Evolutionary conservation across 306 rosid genomes (phyloP).

Genomic region (Prunus salicina): DNA sequence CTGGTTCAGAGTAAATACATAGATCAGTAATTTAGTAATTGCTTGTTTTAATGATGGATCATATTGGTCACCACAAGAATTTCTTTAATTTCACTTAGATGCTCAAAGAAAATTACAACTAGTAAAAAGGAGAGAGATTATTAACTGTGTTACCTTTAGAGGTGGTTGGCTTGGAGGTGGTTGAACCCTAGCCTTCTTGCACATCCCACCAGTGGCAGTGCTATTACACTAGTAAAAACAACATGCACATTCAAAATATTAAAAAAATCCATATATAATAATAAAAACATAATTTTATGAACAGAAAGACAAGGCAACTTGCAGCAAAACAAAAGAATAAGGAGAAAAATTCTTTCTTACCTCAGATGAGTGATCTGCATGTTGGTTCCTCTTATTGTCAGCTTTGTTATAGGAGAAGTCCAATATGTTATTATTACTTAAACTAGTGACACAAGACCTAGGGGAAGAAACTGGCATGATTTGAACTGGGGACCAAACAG

Average conservation of each 20-base stretch:
- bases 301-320: not conserved
- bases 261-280: not conserved
- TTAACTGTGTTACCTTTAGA: constrained; percentile 45
- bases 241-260: not conserved
- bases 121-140: not conserved
- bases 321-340: not conserved
- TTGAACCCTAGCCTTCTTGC: constrained; percentile 77
- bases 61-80: not conserved
- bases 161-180: constrained; percentile 72
- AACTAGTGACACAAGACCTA: constrained; percentile 46
- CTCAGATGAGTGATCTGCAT: constrained; percentile 50
- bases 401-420: constrained; percentile 59
- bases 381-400: constrained; percentile 35
- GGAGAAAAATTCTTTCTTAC: constrained; percentile 21
- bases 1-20: constrained; percentile 30
- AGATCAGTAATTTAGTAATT: not conserved
- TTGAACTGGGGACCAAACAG: constrained; percentile 45
- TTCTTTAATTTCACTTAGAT: not conserved
- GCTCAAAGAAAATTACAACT: not conserved
- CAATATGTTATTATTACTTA: constrained; percentile 35
- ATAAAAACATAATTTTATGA: not conserved
- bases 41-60: not conserved
- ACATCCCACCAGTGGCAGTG: constrained; percentile 41
- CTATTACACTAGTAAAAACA: constrained; percentile 43
- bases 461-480: constrained; percentile 61